phyloP scores from a whole-genome alignment of 148 eudicot species.

The Rhododendron ovatum region DNA sequence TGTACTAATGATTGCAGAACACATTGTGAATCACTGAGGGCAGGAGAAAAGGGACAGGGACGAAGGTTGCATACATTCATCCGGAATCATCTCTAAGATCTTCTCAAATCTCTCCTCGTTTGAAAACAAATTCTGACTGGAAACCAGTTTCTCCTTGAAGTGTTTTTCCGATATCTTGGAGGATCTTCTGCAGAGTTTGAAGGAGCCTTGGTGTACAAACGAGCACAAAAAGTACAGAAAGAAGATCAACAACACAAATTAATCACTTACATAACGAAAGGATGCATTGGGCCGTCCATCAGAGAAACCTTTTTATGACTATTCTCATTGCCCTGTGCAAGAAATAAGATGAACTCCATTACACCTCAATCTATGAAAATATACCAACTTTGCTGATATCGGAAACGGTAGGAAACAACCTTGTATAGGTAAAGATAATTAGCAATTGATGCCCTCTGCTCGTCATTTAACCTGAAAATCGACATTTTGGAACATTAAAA shows the following conservation, averaged over 20 bases:
- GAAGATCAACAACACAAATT: background rate
- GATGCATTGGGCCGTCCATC: conserved; percentile 59
- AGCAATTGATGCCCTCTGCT: conserved; percentile 74
- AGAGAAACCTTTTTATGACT: conserved; percentile 58
- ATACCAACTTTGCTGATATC: background rate
- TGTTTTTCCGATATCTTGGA: conserved; percentile 4
- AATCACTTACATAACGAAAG: conserved; percentile 60
- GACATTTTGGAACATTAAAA: background rate
- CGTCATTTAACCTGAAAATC: conserved; percentile 65
- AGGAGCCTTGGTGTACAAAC: background rate
- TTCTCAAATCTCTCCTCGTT: conserved; percentile 64
- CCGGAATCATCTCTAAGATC: too few species aligned
- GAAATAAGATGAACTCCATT: background rate
- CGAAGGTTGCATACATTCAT: too few species aligned
- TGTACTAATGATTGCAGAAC: too few species aligned
- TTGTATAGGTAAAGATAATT: conserved; percentile 75
- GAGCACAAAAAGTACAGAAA: background rate
- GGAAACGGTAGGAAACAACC: conserved; percentile 26
- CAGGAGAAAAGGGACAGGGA: too few species aligned
- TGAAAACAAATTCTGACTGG: too few species aligned
- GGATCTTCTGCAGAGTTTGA: conserved; percentile 58
- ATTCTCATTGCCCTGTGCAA: conserved; percentile 65
- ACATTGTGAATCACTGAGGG: too few species aligned
- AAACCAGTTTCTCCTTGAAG: too few species aligned
- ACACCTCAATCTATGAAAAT: background rate